Conservation (phyloP, 2,329 filamentous ascomycete genomes). For the Xylariaceae sp. region DNA sequence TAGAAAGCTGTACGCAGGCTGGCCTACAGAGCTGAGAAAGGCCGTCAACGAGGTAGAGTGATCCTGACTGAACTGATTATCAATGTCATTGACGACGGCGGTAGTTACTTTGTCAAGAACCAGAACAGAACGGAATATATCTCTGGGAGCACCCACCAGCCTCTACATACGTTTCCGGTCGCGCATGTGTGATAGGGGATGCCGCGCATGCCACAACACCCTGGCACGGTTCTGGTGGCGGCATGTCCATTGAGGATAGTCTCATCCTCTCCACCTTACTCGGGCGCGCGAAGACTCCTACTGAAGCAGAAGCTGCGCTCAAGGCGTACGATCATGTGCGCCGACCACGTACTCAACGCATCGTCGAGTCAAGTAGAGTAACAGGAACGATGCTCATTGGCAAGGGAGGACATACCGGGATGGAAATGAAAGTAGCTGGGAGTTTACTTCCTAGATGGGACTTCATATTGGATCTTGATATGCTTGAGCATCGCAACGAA, state of each 20-base stretch:
- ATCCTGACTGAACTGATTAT: not conserved
- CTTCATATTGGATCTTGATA: slow-evolving; percentile 24
- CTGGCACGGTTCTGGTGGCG: slow-evolving; percentile 23
- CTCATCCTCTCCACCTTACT: slow-evolving; percentile 21
- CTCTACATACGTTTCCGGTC: slow-evolving; percentile 18
- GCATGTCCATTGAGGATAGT: slow-evolving; percentile 24
- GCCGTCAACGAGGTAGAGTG: slow-evolving; percentile 22
- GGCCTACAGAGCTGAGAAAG: slow-evolving; percentile 19
- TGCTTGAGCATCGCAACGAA: slow-evolving; percentile 20
- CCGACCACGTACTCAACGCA: slow-evolving; percentile 22
- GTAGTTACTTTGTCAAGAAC: slow-evolving; percentile 22
- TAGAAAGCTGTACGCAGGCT: slow-evolving; percentile 16
- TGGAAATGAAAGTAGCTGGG: slow-evolving; percentile 8
- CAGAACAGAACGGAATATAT: slow-evolving; percentile 21
- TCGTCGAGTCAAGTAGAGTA: slow-evolving; percentile 21
- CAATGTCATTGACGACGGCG: not conserved
- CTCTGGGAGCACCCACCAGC: slow-evolving; percentile 26
- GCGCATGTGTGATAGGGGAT: slow-evolving; percentile 20
- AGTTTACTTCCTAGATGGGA: slow-evolving; percentile 19
- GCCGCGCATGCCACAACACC: slow-evolving; percentile 20
- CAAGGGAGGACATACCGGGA: slow-evolving; percentile 4
- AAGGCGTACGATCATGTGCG: slow-evolving; percentile 20
- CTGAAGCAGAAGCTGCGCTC: slow-evolving; percentile 16
- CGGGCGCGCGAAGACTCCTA: slow-evolving; percentile 9
- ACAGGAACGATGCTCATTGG: slow-evolving; percentile 18